These are phyloP conservation scores for Colletotrichum chrysophilum DNA, from an alignment of 2,329 filamentous ascomycete species.

Conservation along the genomic window DNA sequence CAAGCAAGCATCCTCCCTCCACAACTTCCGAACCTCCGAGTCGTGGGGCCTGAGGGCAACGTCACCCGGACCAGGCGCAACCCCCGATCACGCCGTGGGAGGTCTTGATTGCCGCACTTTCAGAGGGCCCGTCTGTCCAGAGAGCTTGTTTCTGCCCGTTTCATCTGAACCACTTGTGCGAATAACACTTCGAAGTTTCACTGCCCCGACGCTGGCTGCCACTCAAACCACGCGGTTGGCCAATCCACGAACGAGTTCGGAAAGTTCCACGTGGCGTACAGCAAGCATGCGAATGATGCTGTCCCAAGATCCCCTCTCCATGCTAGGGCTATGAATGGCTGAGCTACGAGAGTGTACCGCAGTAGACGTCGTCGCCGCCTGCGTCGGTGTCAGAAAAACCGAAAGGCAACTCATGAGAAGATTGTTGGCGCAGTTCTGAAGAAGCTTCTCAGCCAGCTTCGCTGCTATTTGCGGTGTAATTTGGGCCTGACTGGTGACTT, in stretches of 20 bases:
- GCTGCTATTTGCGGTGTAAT: neutral
- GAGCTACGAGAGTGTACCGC: neutral
- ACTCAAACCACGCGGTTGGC: neutral
- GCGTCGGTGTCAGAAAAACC: neutral
- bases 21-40: neutral
- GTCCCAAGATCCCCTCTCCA: neutral
- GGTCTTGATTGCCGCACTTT: neutral
- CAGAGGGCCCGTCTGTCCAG: neutral
- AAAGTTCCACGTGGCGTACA: neutral
- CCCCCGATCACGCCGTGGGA: neutral
- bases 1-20: constrained; percentile 3
- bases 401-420: neutral
- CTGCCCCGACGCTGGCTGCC: neutral
- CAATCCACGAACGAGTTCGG: neutral
- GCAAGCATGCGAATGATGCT: neutral
- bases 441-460: neutral
- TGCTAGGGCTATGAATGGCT: neutral
- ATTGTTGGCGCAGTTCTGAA: neutral
- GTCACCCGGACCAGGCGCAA: neutral
- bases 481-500: neutral
- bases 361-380: neutral
- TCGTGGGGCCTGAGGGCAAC: neutral
- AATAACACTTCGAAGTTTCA: neutral
- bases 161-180: constrained; percentile 2
- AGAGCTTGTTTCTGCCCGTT: constrained; percentile 7